Evolutionary conservation across 768 basidiomycete species (phyloP), one percentile per base, ranked within the genome.

Genomic region (Agaricus blazei): DNA sequence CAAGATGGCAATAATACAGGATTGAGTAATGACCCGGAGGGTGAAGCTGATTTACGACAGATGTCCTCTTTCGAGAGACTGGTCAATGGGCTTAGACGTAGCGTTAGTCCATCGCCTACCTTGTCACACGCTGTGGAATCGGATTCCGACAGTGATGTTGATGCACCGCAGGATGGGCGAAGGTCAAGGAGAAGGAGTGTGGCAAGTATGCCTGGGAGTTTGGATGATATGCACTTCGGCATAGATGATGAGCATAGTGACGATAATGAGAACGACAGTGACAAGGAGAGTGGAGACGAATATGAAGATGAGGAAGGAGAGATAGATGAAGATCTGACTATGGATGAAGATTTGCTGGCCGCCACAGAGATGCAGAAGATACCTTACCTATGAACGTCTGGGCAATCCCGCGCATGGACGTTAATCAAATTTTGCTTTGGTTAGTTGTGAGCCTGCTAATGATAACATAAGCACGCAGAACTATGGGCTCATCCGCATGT

Each of bases 171-270:
- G 23, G 72, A 48, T 48, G 67, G 71, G 61, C 65, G 68, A 55
- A 71, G 68, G 57, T 60, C 66, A 51, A 73, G 87, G 59, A 75
- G 79, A 58, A 75, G 80, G 63, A 90, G 90, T 59, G 80, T 87
- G 68, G 82, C 83, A 42, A 93, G 90, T 64, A 93, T 95, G 88
- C 92, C 90, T 11, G 92, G 92, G 29, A 87, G 89, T 23, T 68
- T 93, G 57, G 59, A 64, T 44, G 70, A 86, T 58, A 74, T 78
- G 63, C 73, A 80, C 48, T 81, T 83, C 58, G 80, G 72, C 14
- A 68, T 80, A 58, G 80, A 81, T 42, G 79, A 82, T 9, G 79
- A 75, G 6, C 82, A 81, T 8, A 72, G 71, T 0, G 72, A 67
- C 27, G 72, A 67, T 31, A 68, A 70, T 27, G 73, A 67, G 15